Evolutionary conservation across 2,329 filamentous ascomycete species (phyloP), one percentile per base, ranked within the genome.

Genomic region (Cordyceps tenuipes): DNA sequence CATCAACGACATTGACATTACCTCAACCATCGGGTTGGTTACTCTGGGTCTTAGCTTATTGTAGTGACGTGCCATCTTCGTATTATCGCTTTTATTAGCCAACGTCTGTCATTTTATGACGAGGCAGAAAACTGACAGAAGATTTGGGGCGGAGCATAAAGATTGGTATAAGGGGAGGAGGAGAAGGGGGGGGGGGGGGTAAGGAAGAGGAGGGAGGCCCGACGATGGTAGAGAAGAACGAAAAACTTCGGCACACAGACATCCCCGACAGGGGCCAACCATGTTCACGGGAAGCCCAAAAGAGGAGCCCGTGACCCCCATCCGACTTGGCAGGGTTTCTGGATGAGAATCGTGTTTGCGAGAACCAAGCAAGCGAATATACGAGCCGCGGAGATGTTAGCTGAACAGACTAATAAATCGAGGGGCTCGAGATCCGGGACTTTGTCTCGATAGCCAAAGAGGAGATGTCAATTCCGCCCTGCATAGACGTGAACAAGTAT

Each of bases 171-270:
- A 2, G 34, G 19, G 15, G 51, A 31, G 49, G n/a, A 9, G 23
- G 26, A 6, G 34, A 12, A 15, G 21, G 51, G 23, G 21, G 23
- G 23, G 34, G 19, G 15, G 21, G 51, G 23, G 21, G 23, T 2
- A 19, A 13, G 15, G 10, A 15, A 15, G 51, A 15, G 21, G 36
- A 10, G 29, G 36, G 39, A 54, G 6, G 23, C 9, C 31, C 49
- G 50, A 52, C 34, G 51, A 55, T 46, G 41, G 39, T 55, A 26
- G n/a, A n/a, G n/a, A n/a, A n/a, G n/a, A n/a, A n/a, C 52, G 34
- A 55, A 55, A 55, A 41, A 55, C 36, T 36, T 54, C 51, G 41
- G 39, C 41, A 55, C 52, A 55, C 23, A 55, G 41, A 46, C 41
- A 26, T 29, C 41, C n/a, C 41, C 41, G 4, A 46, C 52, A 46